Conservation (phyloP, 1,284 basidiomycete species). For the Ceratobasidium sp. region DNA sequence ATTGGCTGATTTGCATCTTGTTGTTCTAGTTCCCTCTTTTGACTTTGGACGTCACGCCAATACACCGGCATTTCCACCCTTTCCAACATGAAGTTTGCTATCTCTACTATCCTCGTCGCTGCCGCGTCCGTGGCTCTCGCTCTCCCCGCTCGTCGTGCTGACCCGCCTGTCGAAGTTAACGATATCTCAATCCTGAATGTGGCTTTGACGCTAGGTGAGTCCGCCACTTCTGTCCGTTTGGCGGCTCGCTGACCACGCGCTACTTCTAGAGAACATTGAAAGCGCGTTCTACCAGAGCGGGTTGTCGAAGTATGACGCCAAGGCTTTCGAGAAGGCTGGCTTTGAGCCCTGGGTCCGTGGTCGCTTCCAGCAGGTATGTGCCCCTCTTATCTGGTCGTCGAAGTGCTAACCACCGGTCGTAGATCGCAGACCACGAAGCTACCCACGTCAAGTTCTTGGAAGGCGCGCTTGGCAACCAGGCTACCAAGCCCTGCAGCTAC, state of each 20-base stretch:
- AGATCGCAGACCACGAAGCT: constrained; percentile 70
- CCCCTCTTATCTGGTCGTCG: neutral
- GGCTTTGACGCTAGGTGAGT: constrained; percentile 54
- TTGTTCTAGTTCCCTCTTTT: no score
- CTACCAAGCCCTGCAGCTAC: constrained; percentile 67
- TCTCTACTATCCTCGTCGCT: constrained; percentile 46
- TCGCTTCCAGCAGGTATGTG: constrained; percentile 54
- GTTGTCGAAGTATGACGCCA: constrained; percentile 59
- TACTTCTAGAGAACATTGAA: constrained; percentile 79
- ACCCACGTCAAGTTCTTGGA: constrained; percentile 62
- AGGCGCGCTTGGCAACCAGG: constrained; percentile 64
- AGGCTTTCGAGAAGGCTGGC: constrained; percentile 66
- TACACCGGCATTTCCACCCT: no score
- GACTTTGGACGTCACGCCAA: no score
- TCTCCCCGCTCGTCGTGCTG: constrained; percentile 47
- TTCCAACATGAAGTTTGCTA: constrained; percentile 33
- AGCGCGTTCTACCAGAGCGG: constrained; percentile 66
- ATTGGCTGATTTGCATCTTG: no score
- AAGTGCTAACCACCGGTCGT: constrained; percentile 50
- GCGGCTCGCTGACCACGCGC: no score
- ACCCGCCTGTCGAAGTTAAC: no score
- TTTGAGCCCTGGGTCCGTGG: constrained; percentile 62
- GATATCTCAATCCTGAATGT: constrained; percentile 63
- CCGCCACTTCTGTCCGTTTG: no score
- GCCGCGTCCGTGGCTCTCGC: constrained; percentile 48